These are phyloP conservation scores for Mitragyna speciosa DNA, from an alignment of 257 asterid species.

Conservation along the genomic window DNA sequence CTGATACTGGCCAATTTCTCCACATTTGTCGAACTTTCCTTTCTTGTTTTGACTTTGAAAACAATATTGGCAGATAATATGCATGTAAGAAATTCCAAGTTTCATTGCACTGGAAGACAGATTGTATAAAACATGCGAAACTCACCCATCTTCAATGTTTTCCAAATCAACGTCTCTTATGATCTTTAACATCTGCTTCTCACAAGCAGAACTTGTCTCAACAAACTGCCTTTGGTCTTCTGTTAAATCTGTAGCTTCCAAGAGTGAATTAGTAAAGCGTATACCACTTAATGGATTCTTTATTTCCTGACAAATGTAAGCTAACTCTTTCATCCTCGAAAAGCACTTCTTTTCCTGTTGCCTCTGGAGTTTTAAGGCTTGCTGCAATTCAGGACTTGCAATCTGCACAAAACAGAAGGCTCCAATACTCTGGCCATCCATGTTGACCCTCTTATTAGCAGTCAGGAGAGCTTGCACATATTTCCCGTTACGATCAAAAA, in stretches of 20 bases:
- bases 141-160: constrained; percentile 74
- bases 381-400: constrained; percentile 72
- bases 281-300: constrained; percentile 78
- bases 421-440: constrained; percentile 71
- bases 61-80: background rate
- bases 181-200: constrained; percentile 84
- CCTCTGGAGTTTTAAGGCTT: constrained; percentile 57
- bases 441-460: constrained; percentile 73
- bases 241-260: constrained; percentile 64
- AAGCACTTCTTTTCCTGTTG: constrained; percentile 54
- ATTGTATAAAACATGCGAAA: constrained; percentile 1
- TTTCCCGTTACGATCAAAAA: constrained; percentile 61
- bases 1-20: background rate
- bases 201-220: constrained; percentile 84
- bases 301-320: constrained; percentile 80
- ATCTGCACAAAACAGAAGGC: constrained; percentile 91
- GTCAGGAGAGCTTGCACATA: constrained; percentile 71
- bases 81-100: background rate
- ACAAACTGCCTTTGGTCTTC: constrained; percentile 80
- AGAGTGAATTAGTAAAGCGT: constrained; percentile 67
- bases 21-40: background rate
- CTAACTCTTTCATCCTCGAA: constrained; percentile 77
- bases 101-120: constrained; percentile 1
- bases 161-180: constrained; percentile 65
- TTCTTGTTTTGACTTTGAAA: background rate